phyloP scores from a whole-genome alignment of 2,329 filamentous ascomycete species.

The Nannizzia gypsea region DNA sequence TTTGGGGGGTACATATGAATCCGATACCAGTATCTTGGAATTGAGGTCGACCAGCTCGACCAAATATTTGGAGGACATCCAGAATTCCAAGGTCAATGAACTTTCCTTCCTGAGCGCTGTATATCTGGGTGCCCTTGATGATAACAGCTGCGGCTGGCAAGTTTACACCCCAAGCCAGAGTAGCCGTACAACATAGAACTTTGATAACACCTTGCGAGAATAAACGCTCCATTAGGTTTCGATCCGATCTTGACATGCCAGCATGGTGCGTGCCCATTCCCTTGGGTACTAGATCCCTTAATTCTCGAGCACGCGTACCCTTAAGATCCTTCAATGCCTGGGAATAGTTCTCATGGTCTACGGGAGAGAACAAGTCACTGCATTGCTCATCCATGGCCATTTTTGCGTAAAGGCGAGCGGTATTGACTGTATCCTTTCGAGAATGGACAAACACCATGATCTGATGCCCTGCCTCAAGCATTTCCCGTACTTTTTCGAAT shows the following conservation, averaged over 20 bases:
- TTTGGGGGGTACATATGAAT: conserved; percentile 94
- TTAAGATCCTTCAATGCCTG: conserved; percentile 74
- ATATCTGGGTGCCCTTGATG: conserved; percentile 96
- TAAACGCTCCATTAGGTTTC: conserved; percentile 88
- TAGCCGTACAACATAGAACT: conserved; percentile 95
- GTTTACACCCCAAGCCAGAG: conserved; percentile 97
- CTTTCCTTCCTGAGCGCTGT: conserved; percentile 91
- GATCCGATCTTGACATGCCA: conserved; percentile 86
- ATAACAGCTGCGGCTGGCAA: conserved; percentile 90
- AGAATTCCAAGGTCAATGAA: conserved; percentile 93
- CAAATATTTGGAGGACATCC: conserved; percentile 95
- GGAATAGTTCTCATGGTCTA: conserved; percentile 65
- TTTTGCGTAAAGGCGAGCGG: conserved; percentile 72
- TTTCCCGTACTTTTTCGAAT: conserved; percentile 89
- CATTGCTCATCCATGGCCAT: conserved; percentile 74
- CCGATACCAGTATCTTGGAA: conserved; percentile 97
- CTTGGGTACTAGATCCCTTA: conserved; percentile 79
- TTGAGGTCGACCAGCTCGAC: conserved; percentile 91
- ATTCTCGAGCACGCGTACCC: conserved; percentile 68
- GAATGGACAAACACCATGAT: conserved; percentile 99
- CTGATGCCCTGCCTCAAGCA: conserved; percentile 86
- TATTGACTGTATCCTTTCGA: conserved; percentile 80
- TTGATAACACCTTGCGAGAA: conserved; percentile 89
- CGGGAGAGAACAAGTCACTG: conserved; percentile 71
- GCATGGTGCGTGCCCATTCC: conserved; percentile 94